phyloP scores from a whole-genome alignment of 169 alveolate species.

The Cryptosporidium ubiquitum region DNA sequence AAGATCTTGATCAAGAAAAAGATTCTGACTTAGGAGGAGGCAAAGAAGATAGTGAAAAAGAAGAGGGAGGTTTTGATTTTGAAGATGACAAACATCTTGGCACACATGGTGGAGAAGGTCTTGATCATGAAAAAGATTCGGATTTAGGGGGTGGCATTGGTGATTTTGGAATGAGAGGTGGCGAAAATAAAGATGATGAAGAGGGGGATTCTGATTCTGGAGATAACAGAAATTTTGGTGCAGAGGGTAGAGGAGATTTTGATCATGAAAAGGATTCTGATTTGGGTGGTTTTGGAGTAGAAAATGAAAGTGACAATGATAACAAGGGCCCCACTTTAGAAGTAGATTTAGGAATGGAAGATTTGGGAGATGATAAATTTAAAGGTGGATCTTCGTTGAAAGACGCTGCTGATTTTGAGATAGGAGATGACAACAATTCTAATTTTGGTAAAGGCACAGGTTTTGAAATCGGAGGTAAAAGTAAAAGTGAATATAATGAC shows the following conservation, averaged over 20 bases:
- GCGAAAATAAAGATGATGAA: background rate
- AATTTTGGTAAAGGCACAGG: background rate
- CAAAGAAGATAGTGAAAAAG: too few species aligned
- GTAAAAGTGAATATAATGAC: background rate
- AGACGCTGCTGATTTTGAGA: background rate
- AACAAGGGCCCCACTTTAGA: background rate
- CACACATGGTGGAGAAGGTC: background rate
- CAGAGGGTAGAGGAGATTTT: background rate
- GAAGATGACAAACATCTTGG: too few species aligned
- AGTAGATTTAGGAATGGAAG: background rate
- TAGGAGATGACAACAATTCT: background rate
- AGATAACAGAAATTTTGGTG: background rate
- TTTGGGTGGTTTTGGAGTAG: background rate
- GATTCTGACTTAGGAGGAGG: too few species aligned
- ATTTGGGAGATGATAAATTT: too few species aligned
- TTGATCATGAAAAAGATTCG: background rate
- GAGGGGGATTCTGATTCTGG: background rate
- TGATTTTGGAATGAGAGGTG: background rate
- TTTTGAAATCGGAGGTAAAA: background rate
- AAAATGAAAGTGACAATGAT: background rate
- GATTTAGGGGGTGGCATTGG: background rate
- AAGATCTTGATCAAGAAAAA: background rate
- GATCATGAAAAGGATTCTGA: background rate
- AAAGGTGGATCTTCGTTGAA: background rate
- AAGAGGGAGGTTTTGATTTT: background rate